Conservation (phyloP, 179 eudicot genomes). For the Vitellaria paradoxa region DNA sequence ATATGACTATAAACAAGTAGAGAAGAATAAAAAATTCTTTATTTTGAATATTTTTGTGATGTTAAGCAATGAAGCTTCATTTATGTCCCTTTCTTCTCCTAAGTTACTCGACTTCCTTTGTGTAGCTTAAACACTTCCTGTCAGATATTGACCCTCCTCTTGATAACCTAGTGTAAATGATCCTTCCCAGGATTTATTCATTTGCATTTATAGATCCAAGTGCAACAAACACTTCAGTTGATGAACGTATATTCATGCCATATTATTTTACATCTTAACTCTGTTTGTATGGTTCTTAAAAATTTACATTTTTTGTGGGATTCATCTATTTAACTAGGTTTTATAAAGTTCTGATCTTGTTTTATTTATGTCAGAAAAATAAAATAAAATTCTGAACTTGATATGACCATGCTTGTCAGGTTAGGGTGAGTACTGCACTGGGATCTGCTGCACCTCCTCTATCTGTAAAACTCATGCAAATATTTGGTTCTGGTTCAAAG, state of each 20-base stretch:
- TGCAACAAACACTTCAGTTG: background rate
- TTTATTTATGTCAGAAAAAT: background rate
- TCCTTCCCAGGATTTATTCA: background rate
- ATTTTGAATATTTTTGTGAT: too few species aligned
- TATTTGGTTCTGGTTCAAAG: constrained; percentile 55
- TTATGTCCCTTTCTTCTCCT: too few species aligned
- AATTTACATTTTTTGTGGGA: background rate
- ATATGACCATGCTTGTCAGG: constrained; percentile 39
- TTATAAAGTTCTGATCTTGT: background rate
- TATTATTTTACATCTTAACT: background rate
- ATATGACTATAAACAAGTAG: too few species aligned
- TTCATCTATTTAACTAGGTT: background rate
- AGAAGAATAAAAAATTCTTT: too few species aligned
- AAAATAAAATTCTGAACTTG: background rate
- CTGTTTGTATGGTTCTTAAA: background rate
- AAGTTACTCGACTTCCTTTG: too few species aligned
- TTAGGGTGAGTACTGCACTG: constrained; percentile 70
- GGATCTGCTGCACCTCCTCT: constrained; percentile 75
- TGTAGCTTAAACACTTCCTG: background rate
- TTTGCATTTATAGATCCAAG: background rate
- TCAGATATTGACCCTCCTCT: background rate
- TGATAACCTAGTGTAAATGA: background rate
- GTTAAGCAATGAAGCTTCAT: too few species aligned
- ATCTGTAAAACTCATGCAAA: constrained; percentile 71
- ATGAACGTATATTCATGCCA: background rate